Conservation (phyloP, 1,284 basidiomycete species). For the Stereum hirsutum region DNA sequence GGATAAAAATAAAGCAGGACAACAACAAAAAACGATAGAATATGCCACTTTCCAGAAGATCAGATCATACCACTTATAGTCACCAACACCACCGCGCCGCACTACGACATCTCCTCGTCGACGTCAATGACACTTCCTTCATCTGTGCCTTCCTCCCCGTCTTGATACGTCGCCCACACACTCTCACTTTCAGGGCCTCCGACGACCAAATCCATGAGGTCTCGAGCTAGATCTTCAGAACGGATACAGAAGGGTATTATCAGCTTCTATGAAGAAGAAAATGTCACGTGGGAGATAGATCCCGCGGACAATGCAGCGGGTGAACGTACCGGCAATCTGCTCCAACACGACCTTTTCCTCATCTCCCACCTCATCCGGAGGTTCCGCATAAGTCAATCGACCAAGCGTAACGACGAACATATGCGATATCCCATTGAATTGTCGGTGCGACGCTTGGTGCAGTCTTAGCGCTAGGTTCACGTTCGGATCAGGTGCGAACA, state of each 20-base stretch:
- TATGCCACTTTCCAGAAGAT: too few relatives aligned
- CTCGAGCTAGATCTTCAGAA: conserved; percentile 51
- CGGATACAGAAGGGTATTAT: too few relatives aligned
- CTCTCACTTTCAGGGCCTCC: conserved; percentile 70
- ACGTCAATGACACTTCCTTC: too few relatives aligned
- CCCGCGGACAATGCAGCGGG: neutral
- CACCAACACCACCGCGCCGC: too few relatives aligned
- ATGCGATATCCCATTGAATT: conserved; percentile 65
- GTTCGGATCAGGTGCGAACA: conserved; percentile 34
- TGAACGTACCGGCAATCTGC: conserved; percentile 38
- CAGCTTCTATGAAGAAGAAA: too few relatives aligned
- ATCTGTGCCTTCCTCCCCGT: conserved; percentile 20
- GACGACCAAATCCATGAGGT: conserved; percentile 63
- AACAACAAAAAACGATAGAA: too few relatives aligned
- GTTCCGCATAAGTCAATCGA: conserved; percentile 60
- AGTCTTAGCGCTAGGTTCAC: conserved; percentile 48
- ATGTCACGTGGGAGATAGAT: too few relatives aligned
- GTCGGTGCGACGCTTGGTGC: conserved; percentile 35
- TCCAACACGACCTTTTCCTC: conserved; percentile 35
- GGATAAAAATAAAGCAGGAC: too few relatives aligned
- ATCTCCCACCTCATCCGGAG: conserved; percentile 46
- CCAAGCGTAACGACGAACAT: conserved; percentile 72
- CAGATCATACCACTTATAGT: too few relatives aligned
- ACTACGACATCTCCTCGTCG: too few relatives aligned
- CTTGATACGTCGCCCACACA: conserved; percentile 61